A percentile compares a stretch with the other conserved stretches of the same genome.
phyloP scores from a whole-genome alignment of 208 protist species.

The Wallacemonas collosoma region DNA sequence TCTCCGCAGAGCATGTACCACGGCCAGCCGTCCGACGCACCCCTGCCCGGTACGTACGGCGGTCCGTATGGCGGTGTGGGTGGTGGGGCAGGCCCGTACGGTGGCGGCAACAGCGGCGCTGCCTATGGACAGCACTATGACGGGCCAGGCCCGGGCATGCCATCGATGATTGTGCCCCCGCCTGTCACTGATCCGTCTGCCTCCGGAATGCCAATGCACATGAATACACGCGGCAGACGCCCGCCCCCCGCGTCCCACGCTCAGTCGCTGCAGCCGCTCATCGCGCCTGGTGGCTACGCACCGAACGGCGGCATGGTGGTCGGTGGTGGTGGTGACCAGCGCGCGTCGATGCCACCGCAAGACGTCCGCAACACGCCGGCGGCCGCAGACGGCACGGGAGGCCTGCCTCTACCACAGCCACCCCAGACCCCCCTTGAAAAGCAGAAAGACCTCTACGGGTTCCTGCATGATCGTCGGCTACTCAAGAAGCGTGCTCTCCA shows the following conservation, averaged over 20 bases:
- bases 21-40: background rate
- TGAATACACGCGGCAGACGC: background rate
- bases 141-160: background rate
- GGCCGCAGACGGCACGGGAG: conserved; percentile 36
- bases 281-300: background rate
- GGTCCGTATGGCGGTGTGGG: background rate
- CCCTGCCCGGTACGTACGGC: background rate
- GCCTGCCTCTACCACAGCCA: conserved; percentile 29
- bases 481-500: conserved; percentile 44
- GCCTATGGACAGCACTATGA: background rate
- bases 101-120: conserved; percentile 7
- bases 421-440: conserved; percentile 4
- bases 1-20: conserved; percentile 21
- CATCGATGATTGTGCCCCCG: background rate
- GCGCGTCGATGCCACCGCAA: conserved; percentile 4
- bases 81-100: background rate
- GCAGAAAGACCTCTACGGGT: conserved; percentile 52
- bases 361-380: conserved; percentile 18
- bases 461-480: conserved; percentile 59
- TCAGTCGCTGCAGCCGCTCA: background rate
- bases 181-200: background rate
- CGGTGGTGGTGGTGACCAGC: background rate
- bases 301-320: background rate
- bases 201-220: too few species aligned
- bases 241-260: too few species aligned